Base-by-base conservation (phyloP, 2,329 filamentous ascomycete species). In the Annulohypoxylon truncatum region DNA sequence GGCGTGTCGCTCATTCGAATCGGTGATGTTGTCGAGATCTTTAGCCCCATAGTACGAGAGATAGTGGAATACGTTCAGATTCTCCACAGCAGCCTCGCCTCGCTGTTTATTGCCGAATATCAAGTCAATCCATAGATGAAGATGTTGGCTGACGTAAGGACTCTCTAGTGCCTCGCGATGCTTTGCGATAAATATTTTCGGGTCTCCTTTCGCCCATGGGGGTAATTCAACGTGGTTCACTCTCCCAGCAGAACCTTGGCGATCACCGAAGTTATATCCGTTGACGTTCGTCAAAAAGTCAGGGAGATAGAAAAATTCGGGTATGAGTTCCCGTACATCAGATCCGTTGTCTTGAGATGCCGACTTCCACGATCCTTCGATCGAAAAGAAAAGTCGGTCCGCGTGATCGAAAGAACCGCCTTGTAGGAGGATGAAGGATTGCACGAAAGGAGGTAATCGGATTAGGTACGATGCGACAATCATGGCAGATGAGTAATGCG, bases 401-500 rank as follows among this genome's bases (percentile, higher is more conserved):
- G 96, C 93, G 75, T 99, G 95, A 76, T 99, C 96, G 75, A 98
- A 99, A 38, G 88, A 93, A 4, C 95, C 95, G n/a, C 96, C 96
- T 78, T 99, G 96, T 1, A 99, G 86, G 7, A 98, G 83, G 18
- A 98, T 88, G 75, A 97, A 98, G 0, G 96, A 97, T 72, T 98
- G 93, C 22, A 97, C 95, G 77, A 98, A 99, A 0, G 96, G 96
- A 53, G 97, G 95, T 13, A 99, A 84, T 15, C 96, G 91, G 73
- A 99, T 97, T 40, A 99, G 85, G 74, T 97, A 99, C 0, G 94
- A 97, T 10, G 94, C 94, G 5, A 99, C 96, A 64, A 97, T 97
- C 96, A 98, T 99, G 6, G 96, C 96, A 1, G 96, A 98, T 1
- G 96, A 98, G 78, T 99, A 99, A 77, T 99, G 96, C 0, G 96